Base-by-base conservation (phyloP, 2,329 filamentous ascomycete genomes). In the Talaromyces verruculosus region DNA sequence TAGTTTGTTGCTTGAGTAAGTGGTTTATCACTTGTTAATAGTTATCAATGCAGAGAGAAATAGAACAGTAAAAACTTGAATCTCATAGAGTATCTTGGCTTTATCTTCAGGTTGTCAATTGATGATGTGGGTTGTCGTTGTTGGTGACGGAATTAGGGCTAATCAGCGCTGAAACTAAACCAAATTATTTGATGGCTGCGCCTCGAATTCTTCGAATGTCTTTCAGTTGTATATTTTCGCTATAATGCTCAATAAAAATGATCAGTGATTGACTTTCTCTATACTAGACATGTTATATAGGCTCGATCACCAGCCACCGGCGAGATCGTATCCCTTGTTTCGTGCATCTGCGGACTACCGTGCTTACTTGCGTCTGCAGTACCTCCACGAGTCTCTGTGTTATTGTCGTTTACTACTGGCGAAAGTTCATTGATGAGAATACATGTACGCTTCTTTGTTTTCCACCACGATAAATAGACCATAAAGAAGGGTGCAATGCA, bases 241-340 rank as follows among this genome's bases (percentile, higher is more conserved):
- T 33, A 33, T 33, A 33, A 10, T 33, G 30, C 30, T 8, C 30
- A 8, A 33, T 33, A 2, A 33, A 7, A 33, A 10, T 33, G 10
- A 33, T 33, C n/a, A 1, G 22, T 51, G 25, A 15, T 51, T 15
- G 13, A 5, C 11, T 8, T 15, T 13, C 22, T 51, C 25, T 30
- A 17, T 51, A 28, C 13, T 17, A 49, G 45, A 47, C 25, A 6
- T 22, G 2, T 35, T 8, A 5, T 8, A 5, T 25, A 55, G 30
- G 5, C 45, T 1, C 5, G 25, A 10, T 37, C 39, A n/a, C 62
- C 62, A 58, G 39, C 62, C 62, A 64, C 30, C 41, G 13, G 15
- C 8, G 15, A 58, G 62, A 64, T 58, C 39, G 62, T 45, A 64
- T 58, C 62, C 62, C 62, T 64, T 64, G 62, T 47, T 64, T 58